These are phyloP conservation scores for Bruguiera gymnorhiza DNA, from an alignment of 345 rosid genomes.

Conservation along the genomic window DNA sequence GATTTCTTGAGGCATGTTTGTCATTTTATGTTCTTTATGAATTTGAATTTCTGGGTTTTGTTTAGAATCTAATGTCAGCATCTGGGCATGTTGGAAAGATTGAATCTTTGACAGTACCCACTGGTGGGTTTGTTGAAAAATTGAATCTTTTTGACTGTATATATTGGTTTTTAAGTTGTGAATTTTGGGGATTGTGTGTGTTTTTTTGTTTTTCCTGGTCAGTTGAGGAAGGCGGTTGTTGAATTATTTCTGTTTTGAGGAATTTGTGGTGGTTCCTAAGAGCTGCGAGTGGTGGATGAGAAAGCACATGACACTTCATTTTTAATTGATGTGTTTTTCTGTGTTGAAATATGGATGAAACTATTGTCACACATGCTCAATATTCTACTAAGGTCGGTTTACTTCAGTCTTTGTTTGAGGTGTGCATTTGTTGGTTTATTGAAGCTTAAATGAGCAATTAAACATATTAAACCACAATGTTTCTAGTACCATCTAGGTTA, in stretches of 20 bases:
- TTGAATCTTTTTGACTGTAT: slow-evolving; percentile 19
- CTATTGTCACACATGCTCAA: too few relatives aligned
- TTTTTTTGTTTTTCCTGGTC: not conserved
- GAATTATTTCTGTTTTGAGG: not conserved
- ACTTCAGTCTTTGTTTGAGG: not conserved
- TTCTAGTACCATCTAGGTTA: not conserved
- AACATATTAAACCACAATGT: not conserved
- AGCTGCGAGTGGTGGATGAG: not conserved
- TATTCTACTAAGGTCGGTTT: too few relatives aligned
- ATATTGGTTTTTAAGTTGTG: not conserved
- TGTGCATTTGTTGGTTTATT: too few relatives aligned
- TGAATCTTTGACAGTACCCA: slow-evolving; percentile 19
- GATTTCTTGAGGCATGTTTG: not conserved
- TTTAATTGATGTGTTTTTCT: not conserved
- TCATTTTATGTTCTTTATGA: not conserved
- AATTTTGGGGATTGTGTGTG: not conserved
- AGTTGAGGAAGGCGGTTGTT: slow-evolving; percentile 4
- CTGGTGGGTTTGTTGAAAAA: slow-evolving; percentile 17
- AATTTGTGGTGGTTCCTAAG: not conserved
- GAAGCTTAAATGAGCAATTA: too few relatives aligned
- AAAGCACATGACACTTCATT: too few relatives aligned
- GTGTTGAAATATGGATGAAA: too few relatives aligned
- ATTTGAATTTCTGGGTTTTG: slow-evolving; percentile 26
- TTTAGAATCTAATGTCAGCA: slow-evolving; percentile 15
- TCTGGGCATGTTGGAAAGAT: slow-evolving; percentile 17